Conservation (phyloP, 148 eudicot species). For the Diospyros kaki region DNA sequence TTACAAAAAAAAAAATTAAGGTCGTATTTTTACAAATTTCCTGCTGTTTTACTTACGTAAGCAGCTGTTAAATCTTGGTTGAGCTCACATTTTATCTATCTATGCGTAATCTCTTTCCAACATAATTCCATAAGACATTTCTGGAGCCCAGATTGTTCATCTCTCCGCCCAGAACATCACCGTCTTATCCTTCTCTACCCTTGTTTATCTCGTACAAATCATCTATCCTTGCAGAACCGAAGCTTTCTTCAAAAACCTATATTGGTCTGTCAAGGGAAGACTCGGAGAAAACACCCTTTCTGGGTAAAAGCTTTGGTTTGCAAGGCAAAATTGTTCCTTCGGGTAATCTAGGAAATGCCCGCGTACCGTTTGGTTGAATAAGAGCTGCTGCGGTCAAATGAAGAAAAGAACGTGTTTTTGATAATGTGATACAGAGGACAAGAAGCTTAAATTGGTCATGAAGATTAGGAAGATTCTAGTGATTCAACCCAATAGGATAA, state of each 20-base stretch:
- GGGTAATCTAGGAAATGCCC: slow-evolving; percentile 38
- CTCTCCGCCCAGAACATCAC: slow-evolving; percentile 35
- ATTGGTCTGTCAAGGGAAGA: slow-evolving; percentile 22
- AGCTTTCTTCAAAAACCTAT: slow-evolving; percentile 18
- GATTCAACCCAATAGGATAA: slow-evolving; percentile 63
- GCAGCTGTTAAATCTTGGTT: too few species aligned
- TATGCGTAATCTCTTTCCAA: too few species aligned
- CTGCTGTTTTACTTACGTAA: background rate
- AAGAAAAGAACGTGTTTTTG: slow-evolving; percentile 85
- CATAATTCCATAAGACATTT: too few species aligned
- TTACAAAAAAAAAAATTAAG: too few species aligned
- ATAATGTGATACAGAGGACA: slow-evolving; percentile 92
- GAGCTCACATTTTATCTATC: too few species aligned
- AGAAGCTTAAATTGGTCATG: slow-evolving; percentile 82
- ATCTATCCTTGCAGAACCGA: slow-evolving; percentile 26
- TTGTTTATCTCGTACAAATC: slow-evolving; percentile 45
- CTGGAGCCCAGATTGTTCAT: slow-evolving; percentile 57
- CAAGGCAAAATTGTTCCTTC: slow-evolving; percentile 23
- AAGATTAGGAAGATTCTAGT: slow-evolving; percentile 75
- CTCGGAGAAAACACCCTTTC: slow-evolving; percentile 33
- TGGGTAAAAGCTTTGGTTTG: slow-evolving; percentile 41
- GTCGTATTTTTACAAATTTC: too few species aligned
- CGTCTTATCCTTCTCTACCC: slow-evolving; percentile 41
- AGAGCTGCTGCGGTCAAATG: slow-evolving; percentile 78
- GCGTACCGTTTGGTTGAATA: slow-evolving; percentile 35